phyloP scores from a whole-genome alignment of 139 green algal species.

The Auxenochlorella protothecoides region DNA sequence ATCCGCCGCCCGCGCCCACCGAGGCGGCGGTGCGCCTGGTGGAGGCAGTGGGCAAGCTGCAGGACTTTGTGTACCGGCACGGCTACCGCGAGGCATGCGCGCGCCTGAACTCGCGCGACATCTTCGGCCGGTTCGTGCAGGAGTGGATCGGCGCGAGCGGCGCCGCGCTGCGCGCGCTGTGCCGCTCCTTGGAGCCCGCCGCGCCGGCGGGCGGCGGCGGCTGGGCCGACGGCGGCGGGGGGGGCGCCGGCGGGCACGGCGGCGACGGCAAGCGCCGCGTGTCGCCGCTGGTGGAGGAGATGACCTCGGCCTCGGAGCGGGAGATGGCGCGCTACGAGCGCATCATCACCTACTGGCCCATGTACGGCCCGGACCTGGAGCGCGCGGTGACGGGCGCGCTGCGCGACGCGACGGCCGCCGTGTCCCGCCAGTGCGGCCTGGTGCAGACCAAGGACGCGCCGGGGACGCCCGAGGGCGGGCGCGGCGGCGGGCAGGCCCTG shows the following conservation, averaged over 20 bases:
- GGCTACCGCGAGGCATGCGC: slow-evolving; percentile 20
- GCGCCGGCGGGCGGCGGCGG: slow-evolving; percentile 5
- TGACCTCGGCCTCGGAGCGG: slow-evolving; percentile 28
- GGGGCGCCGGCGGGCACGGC: background rate
- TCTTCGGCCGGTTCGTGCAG: slow-evolving; percentile 37
- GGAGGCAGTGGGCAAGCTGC: slow-evolving; percentile 33
- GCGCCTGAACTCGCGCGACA: slow-evolving; percentile 27
- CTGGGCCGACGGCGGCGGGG: slow-evolving; percentile 15
- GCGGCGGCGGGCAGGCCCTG: background rate
- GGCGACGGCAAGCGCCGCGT: slow-evolving; percentile 11
- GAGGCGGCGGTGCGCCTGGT: slow-evolving; percentile 35
- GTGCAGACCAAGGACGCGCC: slow-evolving; percentile 17
- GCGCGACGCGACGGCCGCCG: slow-evolving; percentile 29
- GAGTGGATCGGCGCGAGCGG: slow-evolving; percentile 29
- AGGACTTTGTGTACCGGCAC: slow-evolving; percentile 27
- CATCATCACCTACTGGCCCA: slow-evolving; percentile 45
- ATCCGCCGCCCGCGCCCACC: slow-evolving; percentile 34
- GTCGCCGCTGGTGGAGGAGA: slow-evolving; percentile 38
- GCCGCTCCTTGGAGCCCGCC: slow-evolving; percentile 25
- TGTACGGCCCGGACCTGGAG: slow-evolving; percentile 34
- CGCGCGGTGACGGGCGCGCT: slow-evolving; percentile 26
- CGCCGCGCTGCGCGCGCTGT: slow-evolving; percentile 13
- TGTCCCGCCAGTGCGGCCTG: slow-evolving; percentile 46
- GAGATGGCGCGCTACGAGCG: slow-evolving; percentile 42
- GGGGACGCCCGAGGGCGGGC: background rate